These are phyloP conservation scores for Rhizomucor miehei DNA, from an alignment of 371 early-diverging fungal genomes.

Conservation along the genomic window DNA sequence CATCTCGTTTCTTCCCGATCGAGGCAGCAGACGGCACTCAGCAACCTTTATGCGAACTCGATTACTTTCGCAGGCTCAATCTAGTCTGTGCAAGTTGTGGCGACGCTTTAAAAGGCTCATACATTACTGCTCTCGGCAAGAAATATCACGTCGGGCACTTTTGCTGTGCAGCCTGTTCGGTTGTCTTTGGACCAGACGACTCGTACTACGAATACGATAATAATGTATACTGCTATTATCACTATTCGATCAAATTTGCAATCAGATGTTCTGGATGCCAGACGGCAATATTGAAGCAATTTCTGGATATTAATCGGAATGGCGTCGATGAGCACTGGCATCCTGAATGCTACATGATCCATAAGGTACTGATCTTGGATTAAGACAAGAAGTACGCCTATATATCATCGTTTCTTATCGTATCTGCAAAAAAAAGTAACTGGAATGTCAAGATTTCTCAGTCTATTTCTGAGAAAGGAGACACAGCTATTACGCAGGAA, in stretches of 20 bases:
- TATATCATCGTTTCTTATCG: neutral
- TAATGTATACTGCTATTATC: constrained; percentile 90
- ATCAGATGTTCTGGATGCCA: constrained; percentile 90
- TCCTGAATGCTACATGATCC: constrained; percentile 98
- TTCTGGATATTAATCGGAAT: constrained; percentile 87
- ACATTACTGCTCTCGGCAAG: constrained; percentile 88
- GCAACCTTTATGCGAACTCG: constrained; percentile 77
- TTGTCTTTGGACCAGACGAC: constrained; percentile 92
- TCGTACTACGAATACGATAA: constrained; percentile 94
- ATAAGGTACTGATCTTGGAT: constrained; percentile 51
- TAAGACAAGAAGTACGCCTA: neutral
- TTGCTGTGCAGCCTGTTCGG: constrained; percentile 92
- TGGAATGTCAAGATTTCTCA: neutral
- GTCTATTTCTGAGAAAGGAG: neutral
- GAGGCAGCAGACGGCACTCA: constrained; percentile 47
- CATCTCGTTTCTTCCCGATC: constrained; percentile 86
- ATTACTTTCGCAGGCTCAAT: constrained; percentile 82
- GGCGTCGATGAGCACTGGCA: constrained; percentile 92
- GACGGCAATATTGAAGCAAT: constrained; percentile 91
- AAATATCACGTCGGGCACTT: constrained; percentile 97
- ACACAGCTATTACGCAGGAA: neutral
- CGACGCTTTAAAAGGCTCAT: constrained; percentile 84
- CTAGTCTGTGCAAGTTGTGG: constrained; percentile 91
- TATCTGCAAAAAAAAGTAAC: neutral
- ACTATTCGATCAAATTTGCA: constrained; percentile 80